These are phyloP conservation scores for Fistulinella staudtii DNA, from an alignment of 1,284 basidiomycete genomes.

Conservation along the genomic window DNA sequence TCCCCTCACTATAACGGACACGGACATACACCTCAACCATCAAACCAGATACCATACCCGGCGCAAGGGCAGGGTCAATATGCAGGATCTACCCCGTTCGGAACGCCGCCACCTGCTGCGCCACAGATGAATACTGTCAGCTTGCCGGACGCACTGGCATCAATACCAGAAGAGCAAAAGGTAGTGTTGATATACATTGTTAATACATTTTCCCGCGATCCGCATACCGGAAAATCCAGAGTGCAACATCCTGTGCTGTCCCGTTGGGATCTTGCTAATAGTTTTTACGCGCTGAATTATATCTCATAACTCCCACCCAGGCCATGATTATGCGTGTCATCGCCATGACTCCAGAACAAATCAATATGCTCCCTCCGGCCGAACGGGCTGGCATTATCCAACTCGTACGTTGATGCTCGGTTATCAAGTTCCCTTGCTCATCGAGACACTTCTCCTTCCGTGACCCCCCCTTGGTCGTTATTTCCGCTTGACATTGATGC, in stretches of 20 bases:
- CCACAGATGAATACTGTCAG: constrained; percentile 21
- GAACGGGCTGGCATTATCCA: constrained; percentile 66
- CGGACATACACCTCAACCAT: constrained; percentile 28
- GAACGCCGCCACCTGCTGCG: constrained; percentile 18
- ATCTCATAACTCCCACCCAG: constrained; percentile 33
- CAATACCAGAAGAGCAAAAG: constrained; percentile 67
- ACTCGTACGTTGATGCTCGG: constrained; percentile 50
- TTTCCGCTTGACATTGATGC: constrained; percentile 29
- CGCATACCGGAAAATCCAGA: not conserved
- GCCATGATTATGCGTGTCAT: constrained; percentile 64
- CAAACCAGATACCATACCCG: constrained; percentile 19
- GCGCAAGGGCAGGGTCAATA: constrained; percentile 23
- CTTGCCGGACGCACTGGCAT: constrained; percentile 50
- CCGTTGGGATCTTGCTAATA: not conserved
- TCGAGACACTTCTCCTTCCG: constrained; percentile 5
- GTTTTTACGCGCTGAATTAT: not conserved
- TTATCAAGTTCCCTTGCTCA: constrained; percentile 7
- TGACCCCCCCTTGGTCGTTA: constrained; percentile 12
- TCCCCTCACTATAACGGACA: constrained; percentile 28
- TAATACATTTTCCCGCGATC: constrained; percentile 5
- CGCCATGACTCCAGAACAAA: constrained; percentile 67
- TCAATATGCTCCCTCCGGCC: constrained; percentile 53
- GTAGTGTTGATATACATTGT: constrained; percentile 32
- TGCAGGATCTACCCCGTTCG: constrained; percentile 17
- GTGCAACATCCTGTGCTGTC: not conserved